Percentiles rank a stretch among this genome's conserved stretches.
Conservation (phyloP, 2,329 filamentous ascomycete species). For the Apiospora malaysiana region DNA sequence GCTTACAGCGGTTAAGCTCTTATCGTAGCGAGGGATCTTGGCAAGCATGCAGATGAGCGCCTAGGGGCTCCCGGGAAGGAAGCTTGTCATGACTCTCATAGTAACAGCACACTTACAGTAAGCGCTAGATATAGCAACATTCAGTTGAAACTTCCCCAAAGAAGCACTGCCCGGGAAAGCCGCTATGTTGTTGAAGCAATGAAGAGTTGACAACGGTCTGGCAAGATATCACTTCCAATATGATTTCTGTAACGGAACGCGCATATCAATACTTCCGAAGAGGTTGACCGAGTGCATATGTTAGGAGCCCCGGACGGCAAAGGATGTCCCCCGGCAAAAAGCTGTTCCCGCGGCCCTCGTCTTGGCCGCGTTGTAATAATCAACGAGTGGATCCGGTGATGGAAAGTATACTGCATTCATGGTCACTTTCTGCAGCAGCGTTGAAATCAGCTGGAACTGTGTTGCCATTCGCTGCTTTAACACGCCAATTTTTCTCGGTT, state of each 20-base stretch:
- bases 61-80: background rate
- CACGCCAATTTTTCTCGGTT: background rate
- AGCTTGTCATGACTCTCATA: background rate
- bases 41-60: background rate
- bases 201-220: background rate
- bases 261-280: background rate
- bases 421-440: background rate
- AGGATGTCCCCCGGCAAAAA: background rate
- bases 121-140: background rate
- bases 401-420: background rate
- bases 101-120: background rate
- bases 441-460: background rate
- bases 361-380: background rate
- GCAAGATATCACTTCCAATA: background rate
- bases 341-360: background rate
- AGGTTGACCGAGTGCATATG: background rate
- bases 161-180: background rate
- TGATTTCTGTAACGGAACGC: too few relatives aligned
- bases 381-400: background rate
- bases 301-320: background rate
- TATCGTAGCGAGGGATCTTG: background rate
- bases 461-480: background rate
- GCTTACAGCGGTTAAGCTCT: constrained; percentile 9
- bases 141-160: background rate
- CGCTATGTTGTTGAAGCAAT: too few relatives aligned